Conservation (phyloP, 2,329 filamentous ascomycete genomes). For the Fusarium staphyleae region DNA sequence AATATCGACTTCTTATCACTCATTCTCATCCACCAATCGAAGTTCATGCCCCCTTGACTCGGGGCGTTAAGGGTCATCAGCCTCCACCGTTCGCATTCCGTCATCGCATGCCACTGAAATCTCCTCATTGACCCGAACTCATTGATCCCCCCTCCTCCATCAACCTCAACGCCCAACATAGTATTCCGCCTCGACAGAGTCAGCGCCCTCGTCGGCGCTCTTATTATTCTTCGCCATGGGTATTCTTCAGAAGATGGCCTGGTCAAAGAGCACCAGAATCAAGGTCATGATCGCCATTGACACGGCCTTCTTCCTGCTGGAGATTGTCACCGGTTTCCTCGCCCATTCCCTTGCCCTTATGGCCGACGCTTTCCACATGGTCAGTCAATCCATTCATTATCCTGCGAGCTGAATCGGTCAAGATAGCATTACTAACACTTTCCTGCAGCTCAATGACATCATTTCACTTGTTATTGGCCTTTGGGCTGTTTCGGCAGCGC, state of each 20-base stretch:
- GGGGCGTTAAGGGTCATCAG: constrained; percentile 4
- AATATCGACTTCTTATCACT: constrained; percentile 1
- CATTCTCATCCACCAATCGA: constrained; percentile 5
- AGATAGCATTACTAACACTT: constrained; percentile 20
- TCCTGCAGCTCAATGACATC: constrained; percentile 85
- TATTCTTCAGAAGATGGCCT: constrained; percentile 67
- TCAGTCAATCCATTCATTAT: constrained; percentile 50
- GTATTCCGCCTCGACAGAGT: background rate
- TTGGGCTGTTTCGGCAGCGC: constrained; percentile 92
- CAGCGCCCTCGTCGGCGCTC: constrained; percentile 18
- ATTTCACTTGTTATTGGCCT: constrained; percentile 90
- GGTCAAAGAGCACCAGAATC: constrained; percentile 93
- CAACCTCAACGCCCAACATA: constrained; percentile 9
- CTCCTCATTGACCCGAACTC: constrained; percentile 23
- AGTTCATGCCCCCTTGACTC: background rate
- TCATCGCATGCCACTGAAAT: constrained; percentile 36
- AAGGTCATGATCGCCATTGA: constrained; percentile 93
- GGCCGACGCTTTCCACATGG: constrained; percentile 99
- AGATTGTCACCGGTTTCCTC: constrained; percentile 83
- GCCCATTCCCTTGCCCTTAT: constrained; percentile 92
- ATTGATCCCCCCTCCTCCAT: constrained; percentile 9
- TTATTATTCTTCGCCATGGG: constrained; percentile 38
- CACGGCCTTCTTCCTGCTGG: constrained; percentile 85
- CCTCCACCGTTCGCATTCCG: constrained; percentile 35
- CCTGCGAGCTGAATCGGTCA: constrained; percentile 1